Percentiles rank a stretch among this genome's conserved stretches.
Conservation (phyloP, 2,329 filamentous ascomycete genomes). For the Podosphaera aphanis region DNA sequence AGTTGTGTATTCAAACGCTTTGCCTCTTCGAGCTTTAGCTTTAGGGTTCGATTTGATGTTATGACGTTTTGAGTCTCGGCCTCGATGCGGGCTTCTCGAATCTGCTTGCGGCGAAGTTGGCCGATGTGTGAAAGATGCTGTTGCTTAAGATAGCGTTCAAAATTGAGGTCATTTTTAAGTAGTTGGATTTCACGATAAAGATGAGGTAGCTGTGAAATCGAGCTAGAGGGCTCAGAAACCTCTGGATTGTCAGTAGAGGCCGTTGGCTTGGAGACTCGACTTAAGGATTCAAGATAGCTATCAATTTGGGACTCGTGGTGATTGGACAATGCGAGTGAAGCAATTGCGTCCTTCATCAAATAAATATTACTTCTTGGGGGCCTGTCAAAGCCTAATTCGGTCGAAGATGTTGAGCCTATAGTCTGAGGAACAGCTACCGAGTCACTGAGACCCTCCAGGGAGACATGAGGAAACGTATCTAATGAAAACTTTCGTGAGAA, state of each 20-base stretch:
- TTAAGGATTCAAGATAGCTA: slow-evolving; percentile 12
- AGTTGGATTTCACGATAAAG: slow-evolving; percentile 54
- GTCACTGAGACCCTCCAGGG: neutral
- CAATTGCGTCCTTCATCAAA: slow-evolving; percentile 32
- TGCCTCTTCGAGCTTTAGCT: slow-evolving; percentile 47
- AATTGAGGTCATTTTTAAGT: slow-evolving; percentile 58
- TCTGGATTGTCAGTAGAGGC: slow-evolving; percentile 13
- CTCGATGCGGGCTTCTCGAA: slow-evolving; percentile 55
- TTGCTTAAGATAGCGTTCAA: slow-evolving; percentile 63
- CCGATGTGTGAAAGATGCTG: slow-evolving; percentile 67
- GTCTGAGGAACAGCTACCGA: neutral
- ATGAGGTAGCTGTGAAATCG: slow-evolving; percentile 22
- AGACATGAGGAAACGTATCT: neutral
- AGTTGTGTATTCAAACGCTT: slow-evolving; percentile 46
- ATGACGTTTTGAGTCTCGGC: slow-evolving; percentile 65
- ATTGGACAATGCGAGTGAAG: slow-evolving; percentile 17
- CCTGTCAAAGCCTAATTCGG: neutral
- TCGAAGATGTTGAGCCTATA: neutral
- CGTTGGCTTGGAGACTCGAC: slow-evolving; percentile 8
- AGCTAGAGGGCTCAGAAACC: slow-evolving; percentile 6
- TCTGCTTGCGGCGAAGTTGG: slow-evolving; percentile 48
- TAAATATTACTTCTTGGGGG: neutral
- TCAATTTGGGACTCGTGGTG: slow-evolving; percentile 12
- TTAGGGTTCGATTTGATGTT: slow-evolving; percentile 50
- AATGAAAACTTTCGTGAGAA: neutral